phyloP scores from a whole-genome alignment of 2,329 filamentous ascomycete genomes.

The Fusarium pseudograminearum region DNA sequence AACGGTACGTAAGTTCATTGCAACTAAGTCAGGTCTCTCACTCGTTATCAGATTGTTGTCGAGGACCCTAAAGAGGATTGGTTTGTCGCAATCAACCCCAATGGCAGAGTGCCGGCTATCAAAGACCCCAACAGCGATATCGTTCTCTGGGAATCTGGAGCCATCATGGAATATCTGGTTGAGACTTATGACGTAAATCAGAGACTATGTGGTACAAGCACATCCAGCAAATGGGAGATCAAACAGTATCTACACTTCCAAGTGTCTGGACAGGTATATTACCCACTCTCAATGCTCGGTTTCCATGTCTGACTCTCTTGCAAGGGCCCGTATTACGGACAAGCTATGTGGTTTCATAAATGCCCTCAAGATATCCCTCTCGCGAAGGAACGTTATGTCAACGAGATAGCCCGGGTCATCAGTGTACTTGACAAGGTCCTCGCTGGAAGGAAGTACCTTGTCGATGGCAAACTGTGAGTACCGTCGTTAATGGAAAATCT shows the following conservation, averaged over 20 bases:
- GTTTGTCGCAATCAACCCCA: constrained; percentile 1
- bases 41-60: neutral
- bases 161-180: constrained; percentile 1
- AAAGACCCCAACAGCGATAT: neutral
- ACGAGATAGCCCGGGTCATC: neutral
- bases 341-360: constrained; percentile 4
- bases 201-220: neutral
- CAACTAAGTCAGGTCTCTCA: neutral
- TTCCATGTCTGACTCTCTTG: neutral
- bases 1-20: neutral
- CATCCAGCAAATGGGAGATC: neutral
- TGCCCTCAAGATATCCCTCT: neutral
- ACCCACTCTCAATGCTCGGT: neutral
- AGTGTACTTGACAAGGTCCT: neutral
- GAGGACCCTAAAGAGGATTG: neutral
- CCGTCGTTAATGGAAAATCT: neutral
- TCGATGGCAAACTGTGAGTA: neutral
- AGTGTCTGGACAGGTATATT: neutral
- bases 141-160: neutral
- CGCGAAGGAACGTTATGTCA: neutral
- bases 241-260: constrained; percentile 7
- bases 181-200: neutral
- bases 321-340: neutral
- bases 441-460: neutral
- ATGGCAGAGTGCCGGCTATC: neutral